Conservation (phyloP, 805 yeast species). For the Myxozyma melibiosi region DNA sequence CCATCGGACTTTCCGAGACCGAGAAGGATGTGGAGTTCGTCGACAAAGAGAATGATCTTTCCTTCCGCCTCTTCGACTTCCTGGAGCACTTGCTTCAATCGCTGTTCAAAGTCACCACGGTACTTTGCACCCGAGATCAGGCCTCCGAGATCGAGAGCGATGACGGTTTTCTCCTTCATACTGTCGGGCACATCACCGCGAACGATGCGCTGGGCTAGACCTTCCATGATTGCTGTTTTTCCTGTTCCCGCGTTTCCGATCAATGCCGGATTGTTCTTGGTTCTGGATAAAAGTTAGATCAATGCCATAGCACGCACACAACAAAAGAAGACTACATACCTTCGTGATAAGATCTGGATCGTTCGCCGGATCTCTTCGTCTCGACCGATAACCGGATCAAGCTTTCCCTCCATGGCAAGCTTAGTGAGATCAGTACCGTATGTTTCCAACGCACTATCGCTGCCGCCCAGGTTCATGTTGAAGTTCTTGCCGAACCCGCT, state of each 20-base stretch:
- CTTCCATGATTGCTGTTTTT: conserved; percentile 95
- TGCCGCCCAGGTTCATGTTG: conserved; percentile 50
- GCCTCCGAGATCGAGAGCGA: conserved; percentile 84
- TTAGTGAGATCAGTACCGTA: conserved; percentile 86
- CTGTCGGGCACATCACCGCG: conserved; percentile 94
- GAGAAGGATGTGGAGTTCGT: conserved; percentile 84
- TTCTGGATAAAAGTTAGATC: conserved; percentile 39
- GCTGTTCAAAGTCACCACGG: conserved; percentile 94
- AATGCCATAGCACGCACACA: neutral
- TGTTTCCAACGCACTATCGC: conserved; percentile 64
- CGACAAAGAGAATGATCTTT: conserved; percentile 77
- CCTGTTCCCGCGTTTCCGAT: conserved; percentile 99
- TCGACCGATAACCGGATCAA: conserved; percentile 96
- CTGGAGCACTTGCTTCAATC: conserved; percentile 75
- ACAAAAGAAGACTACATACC: conserved; percentile 42
- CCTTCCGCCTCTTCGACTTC: conserved; percentile 83
- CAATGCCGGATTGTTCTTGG: conserved; percentile 92
- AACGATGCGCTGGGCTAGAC: conserved; percentile 89
- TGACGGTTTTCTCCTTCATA: conserved; percentile 80
- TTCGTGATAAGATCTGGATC: conserved; percentile 83
- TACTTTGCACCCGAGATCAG: conserved; percentile 93
- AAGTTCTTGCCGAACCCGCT: conserved; percentile 31
- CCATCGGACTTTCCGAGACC: conserved; percentile 95
- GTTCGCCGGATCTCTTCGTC: conserved; percentile 95
- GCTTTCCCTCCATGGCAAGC: conserved; percentile 82